Evolutionary conservation across 768 basidiomycete species (phyloP).

Genomic region (Panaeolus cyanescens): DNA sequence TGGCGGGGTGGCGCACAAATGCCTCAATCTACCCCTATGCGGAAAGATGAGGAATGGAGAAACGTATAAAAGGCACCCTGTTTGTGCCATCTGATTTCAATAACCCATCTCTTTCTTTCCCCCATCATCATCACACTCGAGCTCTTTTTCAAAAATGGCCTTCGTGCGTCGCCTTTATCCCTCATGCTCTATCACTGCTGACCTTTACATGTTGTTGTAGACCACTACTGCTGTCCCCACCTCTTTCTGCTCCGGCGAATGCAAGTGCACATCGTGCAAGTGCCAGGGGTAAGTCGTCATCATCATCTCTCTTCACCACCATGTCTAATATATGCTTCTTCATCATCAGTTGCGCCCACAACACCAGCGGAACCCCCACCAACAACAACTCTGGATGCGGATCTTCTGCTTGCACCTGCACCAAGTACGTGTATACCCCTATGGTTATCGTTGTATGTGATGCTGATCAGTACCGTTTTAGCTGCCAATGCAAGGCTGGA

Average conservation of each 20-base stretch:
- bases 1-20: background rate
- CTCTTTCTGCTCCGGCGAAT: background rate
- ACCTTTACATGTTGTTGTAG: background rate
- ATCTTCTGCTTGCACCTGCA: background rate
- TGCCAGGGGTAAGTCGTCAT: background rate
- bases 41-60: background rate
- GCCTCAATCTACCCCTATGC: background rate
- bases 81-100: background rate
- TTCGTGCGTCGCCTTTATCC: background rate
- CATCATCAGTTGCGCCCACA: background rate
- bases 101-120: background rate
- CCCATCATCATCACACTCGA: background rate
- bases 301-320: background rate
- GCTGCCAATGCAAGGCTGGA: background rate
- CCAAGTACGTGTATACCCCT: background rate
- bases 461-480: background rate
- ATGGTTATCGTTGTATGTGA: background rate
- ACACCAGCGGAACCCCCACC: background rate
- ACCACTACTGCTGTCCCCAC: background rate
- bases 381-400: background rate
- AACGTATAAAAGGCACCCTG: background rate
- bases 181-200: background rate
- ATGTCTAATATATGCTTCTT: background rate
- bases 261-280: background rate
- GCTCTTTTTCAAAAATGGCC: background rate